A percentile compares a stretch with the other conserved stretches of the same genome.
phyloP scores from a whole-genome alignment of 148 eudicot genomes.

The Camellia granthamiana region DNA sequence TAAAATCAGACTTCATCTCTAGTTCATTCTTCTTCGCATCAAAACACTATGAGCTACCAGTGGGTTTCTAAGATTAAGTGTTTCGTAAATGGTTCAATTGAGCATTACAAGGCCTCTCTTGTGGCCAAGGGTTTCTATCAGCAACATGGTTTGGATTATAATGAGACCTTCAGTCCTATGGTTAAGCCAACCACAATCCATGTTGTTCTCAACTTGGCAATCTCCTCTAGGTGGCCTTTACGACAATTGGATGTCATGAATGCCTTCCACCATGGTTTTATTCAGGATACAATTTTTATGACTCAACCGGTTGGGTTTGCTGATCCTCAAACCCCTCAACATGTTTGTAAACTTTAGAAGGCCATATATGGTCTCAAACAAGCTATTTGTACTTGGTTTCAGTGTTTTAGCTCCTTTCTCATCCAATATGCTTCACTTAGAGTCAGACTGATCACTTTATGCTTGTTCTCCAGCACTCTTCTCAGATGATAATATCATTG shows the following conservation, averaged over 20 bases:
- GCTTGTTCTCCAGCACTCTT: too few species aligned
- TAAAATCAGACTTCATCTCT: neutral
- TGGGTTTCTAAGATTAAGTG: neutral
- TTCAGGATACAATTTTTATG: neutral
- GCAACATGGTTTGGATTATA: neutral
- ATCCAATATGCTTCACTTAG: neutral
- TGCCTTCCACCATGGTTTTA: neutral
- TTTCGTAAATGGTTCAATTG: neutral
- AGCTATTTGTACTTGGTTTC: neutral
- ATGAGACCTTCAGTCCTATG: neutral
- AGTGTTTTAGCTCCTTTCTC: neutral
- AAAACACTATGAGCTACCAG: neutral
- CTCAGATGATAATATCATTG: too few species aligned
- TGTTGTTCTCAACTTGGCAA: neutral
- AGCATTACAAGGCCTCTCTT: too few species aligned
- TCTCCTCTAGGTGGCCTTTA: neutral
- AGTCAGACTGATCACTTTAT: too few species aligned
- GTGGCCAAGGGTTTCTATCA: slow-evolving; percentile 1
- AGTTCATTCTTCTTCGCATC: neutral
- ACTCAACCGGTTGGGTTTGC: neutral
- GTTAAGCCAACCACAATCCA: slow-evolving; percentile 1
- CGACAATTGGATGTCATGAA: neutral
- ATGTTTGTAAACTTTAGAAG: neutral
- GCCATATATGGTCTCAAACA: slow-evolving; percentile 1
- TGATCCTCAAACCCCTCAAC: neutral